Evolutionary conservation across 352 stramenopile genomes (phyloP), one percentile per base, ranked within the genome.

Genomic region (Globisporangium barbulae): DNA sequence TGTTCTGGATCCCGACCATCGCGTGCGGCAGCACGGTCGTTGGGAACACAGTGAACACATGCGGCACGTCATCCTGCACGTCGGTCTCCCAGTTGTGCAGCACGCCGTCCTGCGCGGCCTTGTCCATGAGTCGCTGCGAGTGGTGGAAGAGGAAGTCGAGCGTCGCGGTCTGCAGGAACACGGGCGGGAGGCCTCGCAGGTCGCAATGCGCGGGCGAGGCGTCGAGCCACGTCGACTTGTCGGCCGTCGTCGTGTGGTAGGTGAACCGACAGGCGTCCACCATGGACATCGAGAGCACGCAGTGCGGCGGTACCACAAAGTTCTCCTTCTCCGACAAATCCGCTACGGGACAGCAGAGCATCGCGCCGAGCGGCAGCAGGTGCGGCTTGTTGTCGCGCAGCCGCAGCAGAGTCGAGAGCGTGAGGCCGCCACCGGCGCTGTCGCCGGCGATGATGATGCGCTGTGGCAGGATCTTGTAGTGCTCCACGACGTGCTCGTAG

Each of bases 21-120:
- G 76, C 76, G 44, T 87, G 65, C 3, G 82, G 79, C 45, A 91
- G 64, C 31, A 85, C 65, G 13, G 70, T 65, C 21, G 76, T 69
- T 1, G 79, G 79, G 35, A 86, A 79, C 1, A 79, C 53, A 3
- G 72, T 83, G 72, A 91, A 91, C 8, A 85, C 76, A 53, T 91
- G 82, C 3, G 79, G 78, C 69, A 91, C 83, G 64, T 75, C 71
- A 2, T 53, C 30, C 42, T 88, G 79, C 25, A 86, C 57, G 57
- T 90, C 63, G 10, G 72, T n/a, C 35, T 69, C 59, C 69, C 69
- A 75, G 35, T 67, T 58, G 13, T 33, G 42, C n/a, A 62, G 48
- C n/a, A 62, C 54, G 19, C 59, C 64, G 33, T 76, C 70, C 1
- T 17, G 21, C 12, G 53, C 12, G 1, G 57, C 72, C 45, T 75